phyloP scores from a whole-genome alignment of 495 filamentous ascomycete genomes.

The Collariella sp. region DNA sequence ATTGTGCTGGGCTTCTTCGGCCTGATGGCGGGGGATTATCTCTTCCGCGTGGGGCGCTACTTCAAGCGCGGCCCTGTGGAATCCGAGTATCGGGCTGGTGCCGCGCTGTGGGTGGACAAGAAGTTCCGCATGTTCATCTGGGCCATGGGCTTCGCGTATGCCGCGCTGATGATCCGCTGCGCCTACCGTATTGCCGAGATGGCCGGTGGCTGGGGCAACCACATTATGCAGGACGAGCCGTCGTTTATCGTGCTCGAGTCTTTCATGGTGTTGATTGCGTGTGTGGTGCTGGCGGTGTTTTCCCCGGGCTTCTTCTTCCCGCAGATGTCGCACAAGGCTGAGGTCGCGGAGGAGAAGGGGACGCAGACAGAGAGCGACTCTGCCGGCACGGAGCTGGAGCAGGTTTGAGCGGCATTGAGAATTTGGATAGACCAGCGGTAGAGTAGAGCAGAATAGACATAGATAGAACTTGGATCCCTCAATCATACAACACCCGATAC shows the following conservation, averaged over 20 bases:
- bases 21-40: conserved; percentile 39
- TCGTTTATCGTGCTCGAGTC: conserved; percentile 56
- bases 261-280: conserved; percentile 33
- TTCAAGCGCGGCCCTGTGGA: conserved; percentile 29
- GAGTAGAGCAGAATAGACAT: not conserved
- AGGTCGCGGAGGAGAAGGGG: not conserved
- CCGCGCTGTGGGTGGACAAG: conserved; percentile 25
- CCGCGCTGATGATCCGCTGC: conserved; percentile 55
- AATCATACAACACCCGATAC: conserved; percentile 10
- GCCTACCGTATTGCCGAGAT: conserved; percentile 63
- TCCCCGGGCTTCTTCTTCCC: conserved; percentile 36
- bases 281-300: conserved; percentile 29
- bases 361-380: conserved; percentile 9
- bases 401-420: not conserved
- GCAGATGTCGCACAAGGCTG: conserved; percentile 24
- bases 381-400: not conserved
- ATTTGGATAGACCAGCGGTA: not conserved
- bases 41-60: conserved; percentile 29
- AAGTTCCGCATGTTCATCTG: conserved; percentile 46
- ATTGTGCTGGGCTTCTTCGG: conserved; percentile 52
- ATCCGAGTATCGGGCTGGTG: conserved; percentile 16
- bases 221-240: conserved; percentile 56
- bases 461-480: not conserved
- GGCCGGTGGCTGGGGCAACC: conserved; percentile 59
- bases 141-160: conserved; percentile 48